Conservation (phyloP, 495 filamentous ascomycete species). For the Bombardia bombarda region DNA sequence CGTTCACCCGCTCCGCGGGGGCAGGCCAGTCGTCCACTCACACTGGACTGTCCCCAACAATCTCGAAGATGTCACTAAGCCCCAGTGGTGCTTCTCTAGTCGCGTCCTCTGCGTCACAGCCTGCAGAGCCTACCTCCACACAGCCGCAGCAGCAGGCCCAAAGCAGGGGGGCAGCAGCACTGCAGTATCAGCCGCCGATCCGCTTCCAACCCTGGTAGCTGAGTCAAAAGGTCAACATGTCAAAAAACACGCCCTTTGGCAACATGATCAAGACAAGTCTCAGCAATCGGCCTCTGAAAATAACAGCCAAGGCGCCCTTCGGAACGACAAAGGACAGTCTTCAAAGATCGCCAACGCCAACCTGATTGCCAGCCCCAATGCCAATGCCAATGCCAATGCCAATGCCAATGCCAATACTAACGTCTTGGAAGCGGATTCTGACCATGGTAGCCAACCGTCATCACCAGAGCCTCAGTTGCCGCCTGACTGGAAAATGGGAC, state of each 20-base stretch:
- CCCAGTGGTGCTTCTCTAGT: conserved; percentile 1
- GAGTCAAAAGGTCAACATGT: not conserved
- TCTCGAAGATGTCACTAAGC: conserved; percentile 19
- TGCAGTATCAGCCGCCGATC: not conserved
- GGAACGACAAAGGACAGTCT: too few relatives aligned
- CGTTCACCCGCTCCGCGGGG: conserved; percentile 1
- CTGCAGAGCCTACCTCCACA: not conserved
- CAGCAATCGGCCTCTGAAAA: too few relatives aligned
- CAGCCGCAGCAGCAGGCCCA: not conserved
- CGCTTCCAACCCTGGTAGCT: conserved; percentile 6
- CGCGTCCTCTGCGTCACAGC: not conserved
- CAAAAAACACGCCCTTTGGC: not conserved
- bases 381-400: too few relatives aligned
- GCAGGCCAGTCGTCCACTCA: not conserved
- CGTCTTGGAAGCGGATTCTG: conserved; percentile 9
- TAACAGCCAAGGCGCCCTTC: too few relatives aligned
- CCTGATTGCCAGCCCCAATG: too few relatives aligned
- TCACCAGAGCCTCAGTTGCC: too few relatives aligned
- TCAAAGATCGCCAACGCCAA: too few relatives aligned
- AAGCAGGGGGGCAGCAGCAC: not conserved
- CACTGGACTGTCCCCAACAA: conserved; percentile 21
- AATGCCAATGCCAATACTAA: conserved; percentile 1
- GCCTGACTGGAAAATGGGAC: too few relatives aligned
- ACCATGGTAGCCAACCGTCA: not conserved
- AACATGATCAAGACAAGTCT: too few relatives aligned